Percentiles rank a stretch among this genome's conserved stretches.
Evolutionary conservation across 2,329 filamentous ascomycete species (phyloP).

Genomic region (Atkinsonella texensis): DNA sequence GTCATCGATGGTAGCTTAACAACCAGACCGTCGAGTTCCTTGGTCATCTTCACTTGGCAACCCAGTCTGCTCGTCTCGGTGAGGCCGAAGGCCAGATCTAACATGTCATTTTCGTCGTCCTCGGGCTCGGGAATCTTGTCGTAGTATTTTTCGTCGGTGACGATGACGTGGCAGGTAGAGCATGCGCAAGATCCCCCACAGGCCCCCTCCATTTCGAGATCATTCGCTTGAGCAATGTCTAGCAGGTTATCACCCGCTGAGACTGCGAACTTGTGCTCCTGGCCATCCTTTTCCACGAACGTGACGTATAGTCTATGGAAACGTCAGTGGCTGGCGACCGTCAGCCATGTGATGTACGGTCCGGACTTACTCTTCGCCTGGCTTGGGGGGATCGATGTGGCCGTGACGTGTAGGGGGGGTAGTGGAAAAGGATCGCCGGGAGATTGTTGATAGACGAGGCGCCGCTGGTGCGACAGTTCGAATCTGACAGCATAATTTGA

Average conservation of each 20-base stretch:
- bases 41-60: constrained; percentile 85
- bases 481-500: neutral
- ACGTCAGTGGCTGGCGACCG: neutral
- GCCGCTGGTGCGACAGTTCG: neutral
- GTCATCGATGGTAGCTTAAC: constrained; percentile 89
- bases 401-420: constrained; percentile 54
- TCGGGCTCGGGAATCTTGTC: constrained; percentile 68
- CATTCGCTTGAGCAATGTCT: constrained; percentile 87
- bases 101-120: constrained; percentile 80
- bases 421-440: constrained; percentile 49
- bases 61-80: constrained; percentile 77
- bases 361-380: constrained; percentile 78
- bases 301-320: constrained; percentile 64
- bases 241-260: constrained; percentile 82
- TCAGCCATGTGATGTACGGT: neutral
- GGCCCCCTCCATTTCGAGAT: constrained; percentile 96
- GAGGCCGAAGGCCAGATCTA: constrained; percentile 80
- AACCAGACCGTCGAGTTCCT: constrained; percentile 74
- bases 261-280: constrained; percentile 65
- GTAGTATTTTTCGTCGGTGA: constrained; percentile 59
- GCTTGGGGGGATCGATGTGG: constrained; percentile 71
- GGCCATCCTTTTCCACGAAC: constrained; percentile 84
- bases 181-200: constrained; percentile 92
- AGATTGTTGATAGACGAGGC: neutral
- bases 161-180: constrained; percentile 86